Evolutionary conservation across 306 rosid species (phyloP), one percentile per base, ranked within the genome.

Genomic region (Corylus avellana): DNA sequence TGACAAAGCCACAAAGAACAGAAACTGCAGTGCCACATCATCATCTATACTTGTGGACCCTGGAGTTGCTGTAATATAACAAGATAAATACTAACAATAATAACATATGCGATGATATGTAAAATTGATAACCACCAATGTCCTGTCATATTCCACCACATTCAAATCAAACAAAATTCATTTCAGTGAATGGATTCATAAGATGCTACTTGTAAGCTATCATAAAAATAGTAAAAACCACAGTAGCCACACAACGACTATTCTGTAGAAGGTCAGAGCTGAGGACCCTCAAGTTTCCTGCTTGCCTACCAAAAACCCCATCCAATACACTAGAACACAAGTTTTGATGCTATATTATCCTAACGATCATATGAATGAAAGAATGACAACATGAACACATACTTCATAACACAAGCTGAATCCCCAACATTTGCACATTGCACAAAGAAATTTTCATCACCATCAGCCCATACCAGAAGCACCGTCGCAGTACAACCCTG

Each of bases 401-500:
- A 96, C 99, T 89, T 96, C 85, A 96, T 81, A 78, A 91, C 80
- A 76, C 99, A 93, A 72, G 90, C 80, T 42, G 99, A 96, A 83
- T 96, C 99, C 79, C 99, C 99, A 72, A 96, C 91, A 84, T 96
- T 96, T 71, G 99, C 99, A 88, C 98, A 93, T 82, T 96, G 99
- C 25, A 86, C 96, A 87, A 87, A 93, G 83, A 88, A 92, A 47
- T 87, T 91, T 53, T 80, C 86, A 73, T 79, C 59, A 76, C 76
- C 77, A 78, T 91, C 92, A 75, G 87, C 70, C 99, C 99, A 96
- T 72, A 93, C 94, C 82, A 96, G 89, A 85, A 96, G 97, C 82
- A 93, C 85, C 50, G 99, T 96, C 22, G 99, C 98, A 72, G 99
- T 96, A 88, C 99, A 96, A 70, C 99, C 99, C 99, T 96, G 94